Conservation (phyloP, 1,139 yeast species). For the Kluyveromyces sp. region DNA sequence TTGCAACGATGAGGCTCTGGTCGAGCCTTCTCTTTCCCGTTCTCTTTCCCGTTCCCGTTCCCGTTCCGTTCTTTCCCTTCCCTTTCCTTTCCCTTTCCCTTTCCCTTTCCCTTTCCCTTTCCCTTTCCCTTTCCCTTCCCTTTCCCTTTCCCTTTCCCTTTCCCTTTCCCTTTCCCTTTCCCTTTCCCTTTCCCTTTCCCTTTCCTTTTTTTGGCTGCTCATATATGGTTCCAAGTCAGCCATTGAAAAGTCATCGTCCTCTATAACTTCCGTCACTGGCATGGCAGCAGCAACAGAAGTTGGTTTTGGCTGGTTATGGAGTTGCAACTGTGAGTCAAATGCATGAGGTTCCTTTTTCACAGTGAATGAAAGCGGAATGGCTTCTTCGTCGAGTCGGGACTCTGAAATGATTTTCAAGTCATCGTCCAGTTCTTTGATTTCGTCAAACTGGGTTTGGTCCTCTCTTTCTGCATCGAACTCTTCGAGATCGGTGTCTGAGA, state of each 20-base stretch:
- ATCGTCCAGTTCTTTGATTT: slow-evolving; percentile 25
- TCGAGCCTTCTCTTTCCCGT: background rate
- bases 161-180: background rate
- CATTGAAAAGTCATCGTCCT: slow-evolving; percentile 6
- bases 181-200: too few species aligned
- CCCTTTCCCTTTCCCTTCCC: too few species aligned
- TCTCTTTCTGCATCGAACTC: slow-evolving; percentile 30
- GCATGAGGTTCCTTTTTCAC: slow-evolving; percentile 7
- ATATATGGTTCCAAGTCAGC: background rate
- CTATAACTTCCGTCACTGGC: slow-evolving; percentile 2
- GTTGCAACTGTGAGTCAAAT: slow-evolving; percentile 2
- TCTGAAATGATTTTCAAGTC: slow-evolving; percentile 28
- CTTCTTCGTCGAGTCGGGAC: slow-evolving; percentile 17
- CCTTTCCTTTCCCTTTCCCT: background rate
- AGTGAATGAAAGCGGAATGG: background rate
- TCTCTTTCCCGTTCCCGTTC: too few species aligned
- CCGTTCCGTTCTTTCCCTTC: background rate
- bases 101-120: background rate
- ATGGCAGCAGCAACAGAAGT: background rate
- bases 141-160: background rate
- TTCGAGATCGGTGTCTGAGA: slow-evolving; percentile 28
- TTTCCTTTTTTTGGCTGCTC: background rate
- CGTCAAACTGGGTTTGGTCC: slow-evolving; percentile 18
- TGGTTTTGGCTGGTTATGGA: background rate
- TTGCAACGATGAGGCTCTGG: background rate